Conservation (phyloP, 495 filamentous ascomycete genomes). For the Aspergillus campestris region DNA sequence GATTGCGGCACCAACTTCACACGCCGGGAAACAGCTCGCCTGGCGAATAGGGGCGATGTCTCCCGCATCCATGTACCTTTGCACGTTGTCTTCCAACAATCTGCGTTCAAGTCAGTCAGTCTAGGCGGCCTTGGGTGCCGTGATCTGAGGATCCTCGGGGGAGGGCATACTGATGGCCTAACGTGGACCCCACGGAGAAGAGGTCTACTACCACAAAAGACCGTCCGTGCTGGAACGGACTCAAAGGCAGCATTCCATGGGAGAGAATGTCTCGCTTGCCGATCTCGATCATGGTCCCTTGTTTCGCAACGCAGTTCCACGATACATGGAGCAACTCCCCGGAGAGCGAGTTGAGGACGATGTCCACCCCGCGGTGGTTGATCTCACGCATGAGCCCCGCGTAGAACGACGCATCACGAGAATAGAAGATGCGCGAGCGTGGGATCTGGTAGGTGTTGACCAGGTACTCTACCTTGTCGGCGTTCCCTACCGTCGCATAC, state of each 20-base stretch:
- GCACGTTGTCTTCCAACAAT: no score
- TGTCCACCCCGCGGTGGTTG: slow-evolving; percentile 36
- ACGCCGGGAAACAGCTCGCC: no score
- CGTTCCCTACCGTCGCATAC: slow-evolving; percentile 40
- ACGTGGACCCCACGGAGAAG: slow-evolving; percentile 7
- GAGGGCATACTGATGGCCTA: no score
- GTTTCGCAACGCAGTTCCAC: slow-evolving; percentile 45
- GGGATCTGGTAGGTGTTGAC: slow-evolving; percentile 25
- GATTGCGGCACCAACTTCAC: no score
- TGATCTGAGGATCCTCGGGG: no score
- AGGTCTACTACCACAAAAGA: slow-evolving; percentile 20
- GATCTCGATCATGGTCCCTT: slow-evolving; percentile 46
- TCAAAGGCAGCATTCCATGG: slow-evolving; percentile 17
- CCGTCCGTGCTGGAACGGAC: slow-evolving; percentile 28
- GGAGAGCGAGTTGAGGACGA: slow-evolving; percentile 44
- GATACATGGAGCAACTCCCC: slow-evolving; percentile 39
- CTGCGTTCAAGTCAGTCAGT: no score
- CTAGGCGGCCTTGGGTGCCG: no score
- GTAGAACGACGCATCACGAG: slow-evolving; percentile 35
- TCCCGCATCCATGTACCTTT: no score
- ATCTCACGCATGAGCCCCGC: slow-evolving; percentile 41
- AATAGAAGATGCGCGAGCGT: slow-evolving; percentile 41
- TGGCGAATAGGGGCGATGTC: no score
- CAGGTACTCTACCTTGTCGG: slow-evolving; percentile 33
- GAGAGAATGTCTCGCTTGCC: slow-evolving; percentile 18